Evolutionary conservation across 352 stramenopile genomes (phyloP), one percentile per base, ranked within the genome.

Genomic region (Pythium grandisporangium): DNA sequence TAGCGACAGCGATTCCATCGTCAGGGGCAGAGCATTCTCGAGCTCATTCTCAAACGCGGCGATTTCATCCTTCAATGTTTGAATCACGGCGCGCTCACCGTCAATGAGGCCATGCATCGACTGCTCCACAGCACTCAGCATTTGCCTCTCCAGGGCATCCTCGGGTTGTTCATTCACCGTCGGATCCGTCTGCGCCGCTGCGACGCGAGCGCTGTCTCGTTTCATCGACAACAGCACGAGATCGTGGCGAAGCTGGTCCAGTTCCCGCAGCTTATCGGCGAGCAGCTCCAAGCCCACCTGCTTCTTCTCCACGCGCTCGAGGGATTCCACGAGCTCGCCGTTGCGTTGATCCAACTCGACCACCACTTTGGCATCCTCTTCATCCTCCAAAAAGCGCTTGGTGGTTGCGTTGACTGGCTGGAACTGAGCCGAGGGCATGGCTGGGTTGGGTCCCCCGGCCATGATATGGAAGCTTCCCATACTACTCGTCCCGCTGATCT

Each of bases 221-320:
- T 85, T 86, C 53, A 82, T 77, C 10, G 67, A 57, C 11, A 90
- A 55, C 38, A 61, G 54, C 22, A 90, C 67, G 5, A 90, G 53
- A 42, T 90, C 71, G 22, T 80, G 63, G 19, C 77, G 77, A 22
- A 88, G 48, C 46, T 86, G 74, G 41, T 90, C 74, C 16, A 90
- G 51, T 48, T 83, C 70, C 14, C 63, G 69, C 25, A 90, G 38
- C 32, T 84, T 83, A 21, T 82, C 61, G 2, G 66, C 66, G 24
- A 90, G 53, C 24, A 61, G 49, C 47, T 84, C 72, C 29, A 90
- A 70, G 6, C 66, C 44, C 12, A 53, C 57, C 58, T 88, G 77
- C 34, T 84, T 86, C 42, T 57, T 57, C 45, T 84, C 67, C n/a
- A 86, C 57, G 45, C 47, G 42, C 13, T 61, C 39, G 13, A 90